These are phyloP conservation scores for Pontederia paniculata DNA, from an alignment of 176 grass and related monocot species.

Conservation along the genomic window DNA sequence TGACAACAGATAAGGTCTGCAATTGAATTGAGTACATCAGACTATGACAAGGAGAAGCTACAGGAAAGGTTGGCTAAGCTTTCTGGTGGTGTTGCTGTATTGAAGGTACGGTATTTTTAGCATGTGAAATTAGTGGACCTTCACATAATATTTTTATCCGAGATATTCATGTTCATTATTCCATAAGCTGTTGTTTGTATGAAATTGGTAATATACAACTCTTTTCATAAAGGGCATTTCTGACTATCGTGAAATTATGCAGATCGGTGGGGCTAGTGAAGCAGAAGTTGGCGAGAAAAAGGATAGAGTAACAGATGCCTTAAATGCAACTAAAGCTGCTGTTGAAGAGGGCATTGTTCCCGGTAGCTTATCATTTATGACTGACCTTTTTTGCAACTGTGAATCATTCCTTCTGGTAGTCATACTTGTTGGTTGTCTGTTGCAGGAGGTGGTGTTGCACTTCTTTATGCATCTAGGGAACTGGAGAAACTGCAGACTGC, in stretches of 20 bases:
- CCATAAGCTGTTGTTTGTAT: background rate
- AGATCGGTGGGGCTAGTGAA: conserved; percentile 97
- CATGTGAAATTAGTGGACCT: background rate
- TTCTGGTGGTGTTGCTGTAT: conserved; percentile 92
- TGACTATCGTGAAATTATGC: background rate
- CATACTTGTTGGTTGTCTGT: conserved; percentile 3
- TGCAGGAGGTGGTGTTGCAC: conserved; percentile 85
- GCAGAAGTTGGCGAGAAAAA: conserved; percentile 89
- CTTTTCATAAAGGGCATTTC: background rate
- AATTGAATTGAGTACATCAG: conserved; percentile 84
- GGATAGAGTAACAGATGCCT: conserved; percentile 87
- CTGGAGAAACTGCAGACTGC: conserved; percentile 70
- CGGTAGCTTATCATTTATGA: conserved; percentile 25
- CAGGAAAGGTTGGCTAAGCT: conserved; percentile 86
- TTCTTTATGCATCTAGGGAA: conserved; percentile 96
- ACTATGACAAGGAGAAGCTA: conserved; percentile 89
- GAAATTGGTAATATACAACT: background rate
- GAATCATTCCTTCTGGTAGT: background rate
- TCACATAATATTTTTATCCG: background rate
- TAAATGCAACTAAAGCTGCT: conserved; percentile 96
- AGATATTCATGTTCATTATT: no score
- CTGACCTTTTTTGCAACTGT: background rate
- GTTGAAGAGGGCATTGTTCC: conserved; percentile 98
- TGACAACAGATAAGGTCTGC: conserved; percentile 50
- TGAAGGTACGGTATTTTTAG: conserved; percentile 56